phyloP scores from a whole-genome alignment of 805 yeast genomes.

The Monosporozyma siamensis region DNA sequence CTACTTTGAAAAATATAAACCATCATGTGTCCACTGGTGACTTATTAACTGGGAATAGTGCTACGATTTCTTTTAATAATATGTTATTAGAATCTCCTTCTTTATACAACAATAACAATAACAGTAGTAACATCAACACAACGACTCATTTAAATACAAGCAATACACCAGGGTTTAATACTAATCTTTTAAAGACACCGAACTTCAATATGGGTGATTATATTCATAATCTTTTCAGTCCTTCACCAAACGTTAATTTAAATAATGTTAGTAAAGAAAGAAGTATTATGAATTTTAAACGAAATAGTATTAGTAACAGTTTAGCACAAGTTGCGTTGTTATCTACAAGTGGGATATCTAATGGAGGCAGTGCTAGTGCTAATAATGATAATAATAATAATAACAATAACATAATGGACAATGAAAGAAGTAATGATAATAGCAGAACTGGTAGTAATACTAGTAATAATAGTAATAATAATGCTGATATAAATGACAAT shows the following conservation, averaged over 20 bases:
- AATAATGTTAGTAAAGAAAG: slow-evolving; percentile 1
- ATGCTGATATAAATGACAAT: neutral
- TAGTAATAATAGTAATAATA: no score
- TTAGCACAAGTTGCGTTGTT: slow-evolving; percentile 1
- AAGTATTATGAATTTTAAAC: slow-evolving; percentile 1
- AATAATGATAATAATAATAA: neutral
- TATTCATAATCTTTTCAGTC: slow-evolving; percentile 30
- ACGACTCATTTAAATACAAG: neutral
- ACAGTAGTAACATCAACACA: neutral
- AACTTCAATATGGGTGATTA: slow-evolving; percentile 32
- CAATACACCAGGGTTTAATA: neutral
- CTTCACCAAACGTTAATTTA: slow-evolving; percentile 25
- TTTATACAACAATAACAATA: slow-evolving; percentile 6
- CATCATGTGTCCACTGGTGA: neutral
- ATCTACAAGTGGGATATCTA: neutral
- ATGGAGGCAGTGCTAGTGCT: no score
- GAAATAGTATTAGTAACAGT: slow-evolving; percentile 4
- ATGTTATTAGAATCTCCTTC: slow-evolving; percentile 25
- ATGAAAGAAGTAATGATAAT: neutral
- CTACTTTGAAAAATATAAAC: slow-evolving; percentile 18
- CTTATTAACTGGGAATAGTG: neutral
- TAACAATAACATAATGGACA: neutral
- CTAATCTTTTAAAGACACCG: slow-evolving; percentile 22
- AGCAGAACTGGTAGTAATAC: neutral
- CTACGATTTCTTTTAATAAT: slow-evolving; percentile 10